Conservation (phyloP, 192 early-diverging fungal genomes). For the Cetraspora pellucida region DNA sequence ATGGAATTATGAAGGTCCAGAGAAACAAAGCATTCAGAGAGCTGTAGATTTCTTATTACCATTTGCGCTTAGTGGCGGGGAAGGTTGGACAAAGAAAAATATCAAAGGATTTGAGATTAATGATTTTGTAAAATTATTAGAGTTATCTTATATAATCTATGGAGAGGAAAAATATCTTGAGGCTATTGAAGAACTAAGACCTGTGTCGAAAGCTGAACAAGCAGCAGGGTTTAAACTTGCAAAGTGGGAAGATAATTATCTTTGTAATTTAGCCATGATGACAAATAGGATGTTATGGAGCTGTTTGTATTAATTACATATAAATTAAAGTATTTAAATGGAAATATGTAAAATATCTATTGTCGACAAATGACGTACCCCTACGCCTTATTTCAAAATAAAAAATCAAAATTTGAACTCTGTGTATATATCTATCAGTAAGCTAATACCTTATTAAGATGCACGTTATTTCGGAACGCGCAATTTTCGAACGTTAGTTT, state of each 20-base stretch:
- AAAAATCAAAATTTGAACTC: too few species aligned
- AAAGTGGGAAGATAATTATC: constrained; percentile 22
- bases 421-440: too few species aligned
- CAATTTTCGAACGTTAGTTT: too few species aligned
- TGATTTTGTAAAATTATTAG: constrained; percentile 48
- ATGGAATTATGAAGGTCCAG: constrained; percentile 46
- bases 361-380: too few species aligned
- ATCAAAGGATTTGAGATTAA: constrained; percentile 48
- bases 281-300: constrained; percentile 13
- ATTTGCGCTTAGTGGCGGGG: constrained; percentile 45
- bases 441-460: too few species aligned
- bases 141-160: constrained; percentile 55
- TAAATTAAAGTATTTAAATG: too few species aligned
- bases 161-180: constrained; percentile 49
- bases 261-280: constrained; percentile 1
- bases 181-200: constrained; percentile 39
- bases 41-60: constrained; percentile 60
- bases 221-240: constrained; percentile 14
- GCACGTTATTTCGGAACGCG: too few species aligned
- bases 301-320: constrained; percentile 1
- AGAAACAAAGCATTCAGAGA: constrained; percentile 48
- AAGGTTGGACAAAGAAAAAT: constrained; percentile 51
- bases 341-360: too few species aligned
- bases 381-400: too few species aligned
- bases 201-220: constrained; percentile 36